Evolutionary conservation across 2,329 filamentous ascomycete species (phyloP).

Genomic region (Stagonosporopsis tanaceti): DNA sequence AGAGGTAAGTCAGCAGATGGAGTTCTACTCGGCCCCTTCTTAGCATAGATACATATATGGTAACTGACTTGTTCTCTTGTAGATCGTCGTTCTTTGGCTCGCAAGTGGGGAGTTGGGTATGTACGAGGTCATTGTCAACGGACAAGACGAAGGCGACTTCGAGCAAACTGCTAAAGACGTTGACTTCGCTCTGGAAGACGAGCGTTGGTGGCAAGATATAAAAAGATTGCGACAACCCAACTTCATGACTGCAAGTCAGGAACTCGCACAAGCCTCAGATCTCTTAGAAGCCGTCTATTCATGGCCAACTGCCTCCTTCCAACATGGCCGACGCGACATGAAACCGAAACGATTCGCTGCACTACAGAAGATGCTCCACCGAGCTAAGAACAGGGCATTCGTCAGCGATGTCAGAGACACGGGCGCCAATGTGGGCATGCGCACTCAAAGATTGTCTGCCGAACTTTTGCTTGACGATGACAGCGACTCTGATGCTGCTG

Average conservation of each 20-base stretch:
- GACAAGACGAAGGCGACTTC: slow-evolving; percentile 59
- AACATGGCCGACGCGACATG: slow-evolving; percentile 57
- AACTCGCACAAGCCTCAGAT: slow-evolving; percentile 55
- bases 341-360: slow-evolving; percentile 62
- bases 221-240: slow-evolving; percentile 57
- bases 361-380: slow-evolving; percentile 68
- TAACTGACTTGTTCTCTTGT: neutral
- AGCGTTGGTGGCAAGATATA: slow-evolving; percentile 85
- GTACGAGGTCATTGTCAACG: slow-evolving; percentile 81
- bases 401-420: slow-evolving; percentile 59
- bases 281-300: slow-evolving; percentile 54
- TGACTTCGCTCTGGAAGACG: slow-evolving; percentile 70
- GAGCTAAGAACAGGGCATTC: slow-evolving; percentile 62
- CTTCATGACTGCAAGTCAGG: slow-evolving; percentile 51
- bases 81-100: slow-evolving; percentile 78
- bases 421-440: slow-evolving; percentile 75
- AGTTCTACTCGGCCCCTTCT: neutral
- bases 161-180: slow-evolving; percentile 68
- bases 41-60: neutral
- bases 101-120: slow-evolving; percentile 74
- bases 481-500: slow-evolving; percentile 47
- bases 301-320: slow-evolving; percentile 63
- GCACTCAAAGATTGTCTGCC: slow-evolving; percentile 74
- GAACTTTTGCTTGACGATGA: slow-evolving; percentile 58
- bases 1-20: slow-evolving; percentile 51